phyloP scores from a whole-genome alignment of 495 filamentous ascomycete species.

The Neurospora sp. region DNA sequence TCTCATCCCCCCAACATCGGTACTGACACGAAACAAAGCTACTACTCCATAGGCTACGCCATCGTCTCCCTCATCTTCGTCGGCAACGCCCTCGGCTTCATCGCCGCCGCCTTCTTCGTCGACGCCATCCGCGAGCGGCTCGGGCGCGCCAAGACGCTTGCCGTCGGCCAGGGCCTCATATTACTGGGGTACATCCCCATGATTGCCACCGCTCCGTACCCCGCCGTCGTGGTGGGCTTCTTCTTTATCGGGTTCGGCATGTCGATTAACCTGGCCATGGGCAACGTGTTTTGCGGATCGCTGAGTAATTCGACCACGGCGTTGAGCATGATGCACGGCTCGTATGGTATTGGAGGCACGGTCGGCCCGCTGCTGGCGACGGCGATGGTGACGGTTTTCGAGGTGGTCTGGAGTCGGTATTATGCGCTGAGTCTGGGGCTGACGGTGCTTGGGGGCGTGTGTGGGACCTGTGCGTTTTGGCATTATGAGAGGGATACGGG shows the following conservation, averaged over 20 bases:
- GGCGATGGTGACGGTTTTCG: slow-evolving; percentile 39
- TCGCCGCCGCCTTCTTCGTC: slow-evolving; percentile 56
- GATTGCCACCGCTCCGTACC: slow-evolving; percentile 56
- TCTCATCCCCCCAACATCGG: too few species aligned
- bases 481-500: slow-evolving; percentile 32
- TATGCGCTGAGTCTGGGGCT: slow-evolving; percentile 49
- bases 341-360: slow-evolving; percentile 65
- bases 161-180: slow-evolving; percentile 43
- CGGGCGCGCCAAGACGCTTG: slow-evolving; percentile 53
- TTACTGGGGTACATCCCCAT: slow-evolving; percentile 50
- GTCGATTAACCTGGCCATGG: slow-evolving; percentile 57
- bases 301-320: slow-evolving; percentile 51
- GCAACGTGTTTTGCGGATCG: slow-evolving; percentile 66
- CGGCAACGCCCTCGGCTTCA: slow-evolving; percentile 66
- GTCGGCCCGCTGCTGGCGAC: slow-evolving; percentile 64
- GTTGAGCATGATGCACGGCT: slow-evolving; percentile 55
- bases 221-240: slow-evolving; percentile 52
- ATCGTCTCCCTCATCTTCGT: slow-evolving; percentile 74
- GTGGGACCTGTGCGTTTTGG: slow-evolving; percentile 51
- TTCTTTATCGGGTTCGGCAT: slow-evolving; percentile 58
- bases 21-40: slow-evolving; percentile 14
- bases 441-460: slow-evolving; percentile 34
- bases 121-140: slow-evolving; percentile 46
- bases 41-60: slow-evolving; percentile 64
- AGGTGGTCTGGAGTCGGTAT: slow-evolving; percentile 46